Evolutionary conservation across 1,284 basidiomycete genomes (phyloP).

Genomic region (Tremellales sp.): DNA sequence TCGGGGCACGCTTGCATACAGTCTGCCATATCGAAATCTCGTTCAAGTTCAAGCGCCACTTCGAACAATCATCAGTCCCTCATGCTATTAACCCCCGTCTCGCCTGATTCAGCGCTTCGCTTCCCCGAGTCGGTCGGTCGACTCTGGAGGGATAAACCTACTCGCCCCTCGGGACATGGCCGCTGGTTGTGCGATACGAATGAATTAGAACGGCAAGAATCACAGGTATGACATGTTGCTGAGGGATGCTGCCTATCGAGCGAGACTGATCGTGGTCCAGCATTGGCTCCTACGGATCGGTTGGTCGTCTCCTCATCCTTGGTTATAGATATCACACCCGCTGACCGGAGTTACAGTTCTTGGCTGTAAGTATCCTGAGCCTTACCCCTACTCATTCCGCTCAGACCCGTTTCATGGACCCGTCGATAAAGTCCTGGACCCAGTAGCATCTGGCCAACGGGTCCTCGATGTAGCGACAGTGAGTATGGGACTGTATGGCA

Average conservation of each 20-base stretch:
- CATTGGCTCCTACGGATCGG: conserved; percentile 13
- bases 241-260: too few species aligned
- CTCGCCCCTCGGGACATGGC: too few species aligned
- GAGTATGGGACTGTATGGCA: not conserved
- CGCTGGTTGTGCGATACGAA: conserved; percentile 16
- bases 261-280: too few species aligned
- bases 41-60: too few species aligned
- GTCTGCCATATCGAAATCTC: too few species aligned
- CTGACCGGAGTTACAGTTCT: conserved; percentile 6
- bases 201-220: conserved; percentile 22
- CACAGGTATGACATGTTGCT: too few species aligned
- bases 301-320: conserved; percentile 4
- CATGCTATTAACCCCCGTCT: too few species aligned
- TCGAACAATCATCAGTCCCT: too few species aligned
- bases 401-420: conserved; percentile 18
- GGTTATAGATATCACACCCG: not conserved
- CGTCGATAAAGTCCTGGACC: conserved; percentile 10
- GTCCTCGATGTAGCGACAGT: conserved; percentile 24
- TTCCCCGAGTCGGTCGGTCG: too few species aligned
- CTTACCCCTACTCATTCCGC: conserved; percentile 1
- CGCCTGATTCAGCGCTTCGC: too few species aligned
- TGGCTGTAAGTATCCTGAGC: conserved; percentile 5
- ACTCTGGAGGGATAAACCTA: too few species aligned
- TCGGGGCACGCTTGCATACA: too few species aligned
- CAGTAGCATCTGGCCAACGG: not conserved